phyloP scores from a whole-genome alignment of 1,284 basidiomycete genomes.

The Ganoderma sinense region DNA sequence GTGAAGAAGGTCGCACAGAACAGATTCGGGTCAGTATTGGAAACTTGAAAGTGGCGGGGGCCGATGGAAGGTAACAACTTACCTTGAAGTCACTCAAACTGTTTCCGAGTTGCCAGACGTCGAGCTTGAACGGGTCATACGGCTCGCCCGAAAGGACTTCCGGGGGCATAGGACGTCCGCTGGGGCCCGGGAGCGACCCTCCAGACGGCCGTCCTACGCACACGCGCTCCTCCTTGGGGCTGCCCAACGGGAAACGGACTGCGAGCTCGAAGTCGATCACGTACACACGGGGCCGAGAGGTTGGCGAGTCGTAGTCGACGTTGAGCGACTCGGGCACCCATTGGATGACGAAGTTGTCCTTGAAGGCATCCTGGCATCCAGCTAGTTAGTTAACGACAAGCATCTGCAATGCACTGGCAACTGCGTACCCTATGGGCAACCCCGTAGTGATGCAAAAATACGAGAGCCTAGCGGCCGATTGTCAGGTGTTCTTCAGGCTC shows the following conservation, averaged over 20 bases:
- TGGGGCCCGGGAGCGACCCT: not conserved
- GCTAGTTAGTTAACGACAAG: not conserved
- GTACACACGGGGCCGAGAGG: conserved; percentile 20
- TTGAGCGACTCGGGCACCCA: conserved; percentile 19
- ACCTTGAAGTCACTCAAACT: conserved; percentile 18
- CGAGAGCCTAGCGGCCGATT: conserved; percentile 2
- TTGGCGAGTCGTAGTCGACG: not conserved
- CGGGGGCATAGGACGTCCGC: conserved; percentile 27
- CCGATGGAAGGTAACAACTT: not conserved
- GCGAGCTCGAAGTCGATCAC: conserved; percentile 25
- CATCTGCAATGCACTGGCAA: not conserved
- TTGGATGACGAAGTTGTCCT: conserved; percentile 26
- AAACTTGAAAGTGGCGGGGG: too few relatives aligned
- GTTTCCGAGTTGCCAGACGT: conserved; percentile 17
- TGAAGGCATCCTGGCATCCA: conserved; percentile 19
- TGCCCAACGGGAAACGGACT: conserved; percentile 13
- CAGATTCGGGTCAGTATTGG: not conserved
- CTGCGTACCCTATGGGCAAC: conserved; percentile 13
- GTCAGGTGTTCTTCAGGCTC: not conserved
- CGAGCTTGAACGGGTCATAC: conserved; percentile 25
- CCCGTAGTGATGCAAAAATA: conserved; percentile 3
- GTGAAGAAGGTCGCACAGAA: not conserved
- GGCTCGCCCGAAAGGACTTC: conserved; percentile 29
- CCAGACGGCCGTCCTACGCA: conserved; percentile 7
- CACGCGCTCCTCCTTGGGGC: conserved; percentile 20